Conservation (phyloP, 2,329 filamentous ascomycete genomes). For the Xylariaceae sp. region DNA sequence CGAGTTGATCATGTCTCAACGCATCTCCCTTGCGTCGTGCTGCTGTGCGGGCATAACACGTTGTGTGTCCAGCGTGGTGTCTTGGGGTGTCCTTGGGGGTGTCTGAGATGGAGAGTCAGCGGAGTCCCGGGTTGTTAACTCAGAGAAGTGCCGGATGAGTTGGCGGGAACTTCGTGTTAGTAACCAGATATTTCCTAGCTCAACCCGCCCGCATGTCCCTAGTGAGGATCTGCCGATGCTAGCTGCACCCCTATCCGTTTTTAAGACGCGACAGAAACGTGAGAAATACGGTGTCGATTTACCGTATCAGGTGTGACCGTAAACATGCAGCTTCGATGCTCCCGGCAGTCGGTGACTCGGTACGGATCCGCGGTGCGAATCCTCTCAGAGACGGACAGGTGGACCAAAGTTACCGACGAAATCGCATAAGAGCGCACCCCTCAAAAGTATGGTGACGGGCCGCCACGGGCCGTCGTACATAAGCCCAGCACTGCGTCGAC, state of each 20-base stretch:
- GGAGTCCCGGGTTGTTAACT: not conserved
- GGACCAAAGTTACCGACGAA: not conserved
- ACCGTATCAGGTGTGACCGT: too few relatives aligned
- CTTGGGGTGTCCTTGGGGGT: too few relatives aligned
- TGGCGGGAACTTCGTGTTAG: not conserved
- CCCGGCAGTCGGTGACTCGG: too few relatives aligned
- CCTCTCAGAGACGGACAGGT: too few relatives aligned
- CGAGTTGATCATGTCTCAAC: too few relatives aligned
- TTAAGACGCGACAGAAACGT: too few relatives aligned
- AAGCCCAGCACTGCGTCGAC: not conserved
- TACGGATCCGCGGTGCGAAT: too few relatives aligned
- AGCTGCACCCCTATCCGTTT: not conserved
- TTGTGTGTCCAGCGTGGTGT: too few relatives aligned
- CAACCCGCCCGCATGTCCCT: not conserved
- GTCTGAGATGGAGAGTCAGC: not conserved
- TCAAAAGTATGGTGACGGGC: not conserved
- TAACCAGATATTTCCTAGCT: not conserved
- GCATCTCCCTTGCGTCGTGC: too few relatives aligned
- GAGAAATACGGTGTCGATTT: too few relatives aligned
- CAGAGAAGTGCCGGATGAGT: not conserved
- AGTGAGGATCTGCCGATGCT: not conserved
- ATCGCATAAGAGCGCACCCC: not conserved
- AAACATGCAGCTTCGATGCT: too few relatives aligned
- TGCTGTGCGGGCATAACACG: too few relatives aligned
- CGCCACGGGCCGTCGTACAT: not conserved